Conservation (phyloP, 768 basidiomycete species). For the Suillus alpinus region DNA sequence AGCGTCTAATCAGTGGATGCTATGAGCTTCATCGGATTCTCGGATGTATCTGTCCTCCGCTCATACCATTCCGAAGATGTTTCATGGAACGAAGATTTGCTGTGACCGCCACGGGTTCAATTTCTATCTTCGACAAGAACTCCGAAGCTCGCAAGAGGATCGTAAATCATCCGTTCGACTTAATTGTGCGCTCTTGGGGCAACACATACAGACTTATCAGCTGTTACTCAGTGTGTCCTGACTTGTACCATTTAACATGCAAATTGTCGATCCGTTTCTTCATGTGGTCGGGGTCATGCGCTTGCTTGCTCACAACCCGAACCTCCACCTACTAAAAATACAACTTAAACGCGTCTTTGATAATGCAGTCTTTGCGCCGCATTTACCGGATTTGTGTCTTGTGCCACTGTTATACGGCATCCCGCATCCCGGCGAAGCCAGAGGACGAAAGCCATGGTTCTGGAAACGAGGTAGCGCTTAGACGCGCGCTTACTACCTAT, state of each 20-base stretch:
- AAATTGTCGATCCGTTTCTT: background rate
- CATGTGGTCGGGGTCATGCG: background rate
- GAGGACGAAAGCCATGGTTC: background rate
- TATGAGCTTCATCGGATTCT: background rate
- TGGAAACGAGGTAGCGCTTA: background rate
- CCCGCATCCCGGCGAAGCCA: background rate
- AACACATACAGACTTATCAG: background rate
- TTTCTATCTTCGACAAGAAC: background rate
- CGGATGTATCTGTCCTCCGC: background rate
- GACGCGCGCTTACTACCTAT: background rate
- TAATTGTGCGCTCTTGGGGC: background rate
- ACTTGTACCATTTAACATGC: too few species aligned
- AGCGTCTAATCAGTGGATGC: background rate
- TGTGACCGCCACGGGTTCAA: background rate
- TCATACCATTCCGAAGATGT: background rate
- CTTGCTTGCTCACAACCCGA: too few species aligned
- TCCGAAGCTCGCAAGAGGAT: background rate
- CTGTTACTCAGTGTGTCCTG: background rate
- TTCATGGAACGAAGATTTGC: background rate
- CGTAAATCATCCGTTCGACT: background rate
- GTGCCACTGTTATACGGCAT: background rate
- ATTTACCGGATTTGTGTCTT: too few species aligned
- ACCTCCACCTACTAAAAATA: background rate
- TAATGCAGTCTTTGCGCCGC: background rate
- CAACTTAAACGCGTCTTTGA: background rate